Conservation (phyloP, 495 filamentous ascomycete genomes). For the Talaromyces ruber region DNA sequence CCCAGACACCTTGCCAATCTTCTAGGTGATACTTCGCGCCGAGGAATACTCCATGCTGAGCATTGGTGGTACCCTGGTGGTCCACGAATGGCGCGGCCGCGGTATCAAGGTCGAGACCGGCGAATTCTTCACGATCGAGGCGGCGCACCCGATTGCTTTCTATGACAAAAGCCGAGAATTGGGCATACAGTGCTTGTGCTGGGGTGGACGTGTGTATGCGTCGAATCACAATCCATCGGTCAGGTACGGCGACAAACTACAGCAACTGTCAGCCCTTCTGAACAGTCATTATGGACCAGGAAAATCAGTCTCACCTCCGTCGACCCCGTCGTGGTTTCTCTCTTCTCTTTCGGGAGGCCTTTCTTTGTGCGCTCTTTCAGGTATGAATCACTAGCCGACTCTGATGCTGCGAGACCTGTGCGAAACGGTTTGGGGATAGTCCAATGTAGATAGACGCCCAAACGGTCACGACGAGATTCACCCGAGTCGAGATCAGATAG, state of each 20-base stretch:
- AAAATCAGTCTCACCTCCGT: too few relatives aligned
- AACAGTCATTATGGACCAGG: too few relatives aligned
- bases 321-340: background rate
- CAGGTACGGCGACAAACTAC: slow-evolving; percentile 24
- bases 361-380: slow-evolving; percentile 1
- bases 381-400: background rate
- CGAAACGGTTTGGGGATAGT: slow-evolving; percentile 38
- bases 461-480: slow-evolving; percentile 13
- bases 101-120: slow-evolving; percentile 31
- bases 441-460: slow-evolving; percentile 48
- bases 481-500: slow-evolving; percentile 29
- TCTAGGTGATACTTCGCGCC: slow-evolving; percentile 20
- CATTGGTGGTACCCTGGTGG: slow-evolving; percentile 12
- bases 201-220: slow-evolving; percentile 14
- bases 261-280: too few relatives aligned
- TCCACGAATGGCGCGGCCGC: slow-evolving; percentile 41
- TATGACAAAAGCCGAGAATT: slow-evolving; percentile 34
- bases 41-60: slow-evolving; percentile 46
- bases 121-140: slow-evolving; percentile 20
- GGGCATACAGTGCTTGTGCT: slow-evolving; percentile 9
- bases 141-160: slow-evolving; percentile 33
- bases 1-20: background rate
- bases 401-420: slow-evolving; percentile 15
- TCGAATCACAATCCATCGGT: slow-evolving; percentile 36
- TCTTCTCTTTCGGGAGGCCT: background rate